Base-by-base conservation (phyloP, 345 rosid species). In the Eucalyptus curtisii region DNA sequence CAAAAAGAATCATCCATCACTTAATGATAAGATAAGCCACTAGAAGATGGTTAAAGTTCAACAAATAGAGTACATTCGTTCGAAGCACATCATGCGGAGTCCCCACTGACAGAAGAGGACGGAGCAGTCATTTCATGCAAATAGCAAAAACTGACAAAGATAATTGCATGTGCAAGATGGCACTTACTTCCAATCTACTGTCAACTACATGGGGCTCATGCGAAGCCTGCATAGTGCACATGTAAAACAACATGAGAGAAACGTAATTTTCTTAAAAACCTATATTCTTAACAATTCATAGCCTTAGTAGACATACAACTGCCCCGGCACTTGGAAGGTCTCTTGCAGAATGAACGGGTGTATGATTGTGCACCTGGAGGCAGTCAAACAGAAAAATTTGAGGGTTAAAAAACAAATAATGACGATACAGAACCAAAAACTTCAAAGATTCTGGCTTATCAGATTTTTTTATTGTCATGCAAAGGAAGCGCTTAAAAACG, bases 121-220 rank as follows among this genome's bases (percentile, higher is more conserved):
- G 15, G 47, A 76, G 45, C 45, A 20, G 30, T 76, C 82, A 76
- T 37, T 37, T 76, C 82, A 20, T 20, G 47, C 47, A 20, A 76
- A 76, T 20, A 40, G 82, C 47, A 40, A 40, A 20, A 20, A 6
- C 3, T 3, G 5, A 40, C 11, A 19, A 76, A 37, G 47, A 76
- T 37, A 11, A 76, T 37, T 20, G 82, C 82, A 76, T 40, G 27
- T 10, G 47, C 82, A 76, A 37, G 1, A 25, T 10, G 47, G 82
- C 45, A 76, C 94, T 89, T 93, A 95, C 98, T 93, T 94, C 93
- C 2, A 94, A 91, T 90, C 99, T 94, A 61, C 91, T 92, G 89
- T 96, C 96, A 44, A 91, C 93, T 91, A 88, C 88, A 44, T 24
- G 93, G 82, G 15, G 47, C 82, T 76, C 47, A 20, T 20, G 47